These are phyloP conservation scores for Verruconis gallopava DNA, from an alignment of 2,329 filamentous ascomycete genomes.

Conservation along the genomic window DNA sequence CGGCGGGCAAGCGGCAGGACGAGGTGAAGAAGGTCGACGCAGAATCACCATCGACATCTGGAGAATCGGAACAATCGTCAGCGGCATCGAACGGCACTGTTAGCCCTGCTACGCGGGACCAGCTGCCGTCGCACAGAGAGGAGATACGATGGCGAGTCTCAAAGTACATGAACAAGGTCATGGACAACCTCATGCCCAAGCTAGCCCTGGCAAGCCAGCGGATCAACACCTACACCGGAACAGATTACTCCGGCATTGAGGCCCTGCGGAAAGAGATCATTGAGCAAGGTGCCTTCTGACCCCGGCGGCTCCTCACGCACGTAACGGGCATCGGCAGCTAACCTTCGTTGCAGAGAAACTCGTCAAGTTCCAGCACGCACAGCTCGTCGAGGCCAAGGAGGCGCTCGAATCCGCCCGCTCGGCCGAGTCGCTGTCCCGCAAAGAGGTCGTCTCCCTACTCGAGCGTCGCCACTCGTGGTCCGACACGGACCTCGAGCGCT, in stretches of 20 bases:
- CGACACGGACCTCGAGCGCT: slow-evolving; percentile 76
- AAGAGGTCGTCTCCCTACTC: slow-evolving; percentile 86
- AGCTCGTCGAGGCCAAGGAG: slow-evolving; percentile 58
- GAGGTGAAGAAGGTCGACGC: not conserved
- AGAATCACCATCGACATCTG: not conserved
- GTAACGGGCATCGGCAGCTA: not conserved
- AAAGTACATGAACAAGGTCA: slow-evolving; percentile 54
- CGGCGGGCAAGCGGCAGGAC: not conserved
- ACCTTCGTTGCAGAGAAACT: slow-evolving; percentile 32
- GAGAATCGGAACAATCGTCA: not conserved
- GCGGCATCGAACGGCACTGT: not conserved
- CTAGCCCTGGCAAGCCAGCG: slow-evolving; percentile 75
- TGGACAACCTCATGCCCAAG: slow-evolving; percentile 82
- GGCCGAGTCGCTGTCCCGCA: slow-evolving; percentile 75
- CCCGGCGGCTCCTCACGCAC: too few relatives aligned
- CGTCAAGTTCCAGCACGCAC: slow-evolving; percentile 46
- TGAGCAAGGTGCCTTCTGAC: slow-evolving; percentile 36
- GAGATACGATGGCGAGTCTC: slow-evolving; percentile 42
- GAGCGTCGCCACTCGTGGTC: slow-evolving; percentile 92
- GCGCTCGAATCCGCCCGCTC: slow-evolving; percentile 74
- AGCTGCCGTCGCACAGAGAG: slow-evolving; percentile 41
- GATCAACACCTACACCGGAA: slow-evolving; percentile 83
- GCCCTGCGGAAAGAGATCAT: slow-evolving; percentile 68
- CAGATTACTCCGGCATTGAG: slow-evolving; percentile 79
- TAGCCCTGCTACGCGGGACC: slow-evolving; percentile 21